Evolutionary conservation across 1,284 basidiomycete genomes (phyloP).

Genomic region (Austroboletus olivaceoglutinosus): DNA sequence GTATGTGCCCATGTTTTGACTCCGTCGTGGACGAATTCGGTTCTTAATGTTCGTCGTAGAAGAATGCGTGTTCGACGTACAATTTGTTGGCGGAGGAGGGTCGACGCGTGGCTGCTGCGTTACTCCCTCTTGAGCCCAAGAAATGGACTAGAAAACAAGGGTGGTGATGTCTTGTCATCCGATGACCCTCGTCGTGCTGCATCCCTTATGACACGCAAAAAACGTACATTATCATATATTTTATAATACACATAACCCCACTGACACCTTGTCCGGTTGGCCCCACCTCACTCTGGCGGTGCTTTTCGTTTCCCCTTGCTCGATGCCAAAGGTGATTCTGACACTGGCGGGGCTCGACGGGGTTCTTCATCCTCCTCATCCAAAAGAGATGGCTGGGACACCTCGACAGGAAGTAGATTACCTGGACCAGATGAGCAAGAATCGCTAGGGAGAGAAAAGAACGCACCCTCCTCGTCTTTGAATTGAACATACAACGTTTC

Average conservation of each 20-base stretch:
- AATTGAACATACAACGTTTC: slow-evolving; percentile 67
- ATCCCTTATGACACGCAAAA: too few relatives aligned
- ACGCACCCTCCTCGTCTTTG: slow-evolving; percentile 54
- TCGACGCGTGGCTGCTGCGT: slow-evolving; percentile 83
- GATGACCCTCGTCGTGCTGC: too few relatives aligned
- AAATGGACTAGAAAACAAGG: slow-evolving; percentile 17
- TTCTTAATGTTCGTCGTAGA: slow-evolving; percentile 10
- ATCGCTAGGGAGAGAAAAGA: too few relatives aligned
- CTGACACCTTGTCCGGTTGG: not conserved
- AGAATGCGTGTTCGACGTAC: slow-evolving; percentile 91
- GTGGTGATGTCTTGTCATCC: not conserved
- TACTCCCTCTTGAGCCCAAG: slow-evolving; percentile 56
- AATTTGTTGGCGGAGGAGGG: slow-evolving; percentile 93
- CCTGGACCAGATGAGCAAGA: slow-evolving; percentile 31
- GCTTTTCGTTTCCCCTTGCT: slow-evolving; percentile 52
- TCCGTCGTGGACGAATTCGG: not conserved
- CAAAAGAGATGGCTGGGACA: slow-evolving; percentile 39
- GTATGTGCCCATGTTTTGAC: slow-evolving; percentile 46
- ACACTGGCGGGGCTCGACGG: slow-evolving; percentile 13
- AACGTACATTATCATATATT: slow-evolving; percentile 19
- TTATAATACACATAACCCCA: slow-evolving; percentile 11
- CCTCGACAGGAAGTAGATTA: slow-evolving; percentile 41
- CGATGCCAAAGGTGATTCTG: slow-evolving; percentile 18
- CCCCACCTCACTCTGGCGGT: slow-evolving; percentile 23
- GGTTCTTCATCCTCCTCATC: slow-evolving; percentile 47